These are phyloP conservation scores for Parastagonospora nodorum DNA, from an alignment of 2,329 filamentous ascomycete species.

Conservation along the genomic window DNA sequence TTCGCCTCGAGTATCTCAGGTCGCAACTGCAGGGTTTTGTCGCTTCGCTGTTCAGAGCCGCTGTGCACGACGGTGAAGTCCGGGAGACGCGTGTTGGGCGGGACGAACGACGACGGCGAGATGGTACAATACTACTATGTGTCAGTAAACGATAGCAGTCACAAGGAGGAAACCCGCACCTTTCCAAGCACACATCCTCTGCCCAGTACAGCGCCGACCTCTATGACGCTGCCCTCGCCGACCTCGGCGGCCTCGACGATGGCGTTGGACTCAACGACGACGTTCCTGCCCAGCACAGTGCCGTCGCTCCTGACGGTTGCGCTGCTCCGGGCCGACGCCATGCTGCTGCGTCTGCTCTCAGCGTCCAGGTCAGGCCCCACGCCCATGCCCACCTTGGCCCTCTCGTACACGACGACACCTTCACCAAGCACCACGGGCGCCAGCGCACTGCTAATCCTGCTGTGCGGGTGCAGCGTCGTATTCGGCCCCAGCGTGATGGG, in stretches of 20 bases:
- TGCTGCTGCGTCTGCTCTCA: slow-evolving; percentile 19
- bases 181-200: slow-evolving; percentile 47
- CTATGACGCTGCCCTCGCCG: slow-evolving; percentile 44
- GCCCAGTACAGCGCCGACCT: slow-evolving; percentile 40
- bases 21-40: slow-evolving; percentile 45
- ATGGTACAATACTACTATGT: slow-evolving; percentile 51
- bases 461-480: slow-evolving; percentile 84
- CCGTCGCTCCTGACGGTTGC: slow-evolving; percentile 29
- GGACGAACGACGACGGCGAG: slow-evolving; percentile 42
- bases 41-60: slow-evolving; percentile 44
- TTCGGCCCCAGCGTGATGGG: slow-evolving; percentile 79
- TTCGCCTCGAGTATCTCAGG: slow-evolving; percentile 36
- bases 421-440: slow-evolving; percentile 52
- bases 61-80: slow-evolving; percentile 54
- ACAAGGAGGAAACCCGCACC: slow-evolving; percentile 26
- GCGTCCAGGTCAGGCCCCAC: slow-evolving; percentile 22
- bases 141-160: slow-evolving; percentile 4
- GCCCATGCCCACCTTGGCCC: slow-evolving; percentile 49
- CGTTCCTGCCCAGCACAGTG: slow-evolving; percentile 48
- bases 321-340: slow-evolving; percentile 16
- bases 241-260: slow-evolving; percentile 46
- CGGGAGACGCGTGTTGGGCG: slow-evolving; percentile 45
- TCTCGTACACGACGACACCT: slow-evolving; percentile 77
- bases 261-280: slow-evolving; percentile 52
- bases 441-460: slow-evolving; percentile 53